Conservation (phyloP, 768 basidiomycete genomes). For the Mycena alexandri region DNA sequence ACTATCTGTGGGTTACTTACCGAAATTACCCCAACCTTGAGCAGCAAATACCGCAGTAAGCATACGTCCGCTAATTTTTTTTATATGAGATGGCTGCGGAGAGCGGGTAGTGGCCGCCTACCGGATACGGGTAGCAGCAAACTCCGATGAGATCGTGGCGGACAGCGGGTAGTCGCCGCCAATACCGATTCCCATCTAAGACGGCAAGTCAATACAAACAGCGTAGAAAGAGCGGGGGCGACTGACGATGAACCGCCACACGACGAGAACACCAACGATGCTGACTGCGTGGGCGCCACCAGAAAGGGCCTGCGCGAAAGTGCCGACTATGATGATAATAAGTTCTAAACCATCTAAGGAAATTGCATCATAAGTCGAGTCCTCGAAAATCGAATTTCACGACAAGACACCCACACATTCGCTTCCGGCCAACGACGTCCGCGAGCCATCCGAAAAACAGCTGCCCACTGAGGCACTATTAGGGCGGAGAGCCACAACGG, state of each 20-base stretch:
- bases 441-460: slow-evolving; percentile 86
- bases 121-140: slow-evolving; percentile 80
- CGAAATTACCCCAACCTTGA: slow-evolving; percentile 91
- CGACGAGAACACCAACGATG: slow-evolving; percentile 81
- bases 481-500: no score
- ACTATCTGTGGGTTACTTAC: slow-evolving; percentile 52
- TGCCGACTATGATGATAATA: slow-evolving; percentile 85
- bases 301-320: slow-evolving; percentile 84
- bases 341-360: slow-evolving; percentile 75
- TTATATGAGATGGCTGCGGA: no score
- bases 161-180: slow-evolving; percentile 91
- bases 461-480: slow-evolving; percentile 59
- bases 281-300: slow-evolving; percentile 74
- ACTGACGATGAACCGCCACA: slow-evolving; percentile 83
- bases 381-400: background rate
- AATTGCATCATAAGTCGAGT: background rate
- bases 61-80: slow-evolving; percentile 68
- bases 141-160: slow-evolving; percentile 91
- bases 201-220: background rate
- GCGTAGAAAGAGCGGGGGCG: background rate
- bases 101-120: no score
- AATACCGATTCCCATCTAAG: slow-evolving; percentile 82
- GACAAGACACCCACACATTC: slow-evolving; percentile 71
- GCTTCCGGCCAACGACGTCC: slow-evolving; percentile 80
- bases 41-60: slow-evolving; percentile 91